Evolutionary conservation across 441 rosid genomes (phyloP), one percentile per base, ranked within the genome.

Genomic region (Melastoma candidum): DNA sequence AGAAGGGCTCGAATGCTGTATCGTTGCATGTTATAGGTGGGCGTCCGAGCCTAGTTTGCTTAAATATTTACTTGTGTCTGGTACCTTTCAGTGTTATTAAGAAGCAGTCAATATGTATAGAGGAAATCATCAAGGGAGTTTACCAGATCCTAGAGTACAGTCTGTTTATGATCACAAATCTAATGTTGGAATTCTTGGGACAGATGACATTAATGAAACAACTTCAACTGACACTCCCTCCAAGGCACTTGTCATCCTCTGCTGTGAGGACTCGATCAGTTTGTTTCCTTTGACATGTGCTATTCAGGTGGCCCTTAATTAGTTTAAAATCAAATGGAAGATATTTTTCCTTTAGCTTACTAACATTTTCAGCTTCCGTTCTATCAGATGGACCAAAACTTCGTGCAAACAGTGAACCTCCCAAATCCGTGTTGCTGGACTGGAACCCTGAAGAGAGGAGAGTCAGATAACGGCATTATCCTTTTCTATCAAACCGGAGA

Each of bases 391-490:
- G 70, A 70, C 49, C 46, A 49, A 49, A 72, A 73, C 58, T 70
- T 80, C 65, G 46, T 69, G 56, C 63, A 24, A 64, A 71, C 68
- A 68, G 73, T 80, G 56, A 72, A 68, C 61, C 83, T 84, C 49
- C 64, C 44, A 53, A 81, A 77, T 49, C 80, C 78, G 43, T 90
- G 95, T 61, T 76, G 94, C 70, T 86, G 94, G 95, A 74, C 79
- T 61, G 57, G 84, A 67, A 68, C 60, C 64, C 72, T 84, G 36
- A 75, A 68, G 71, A 81, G 71, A 69, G 74, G 74, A 67, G 74
- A 56, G 59, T 75, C 68, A 52, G 81, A 75, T 61, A 65, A 74
- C 53, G 89, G 84, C 60, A 65, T 86, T 57, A 69, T 84, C 63
- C 59, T 90, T 48, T 68, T 90, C 53, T 86, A 79, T 73, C 80